Conservation (phyloP, 2,329 filamentous ascomycete genomes). For the Cylindrodendrum hubeiense region DNA sequence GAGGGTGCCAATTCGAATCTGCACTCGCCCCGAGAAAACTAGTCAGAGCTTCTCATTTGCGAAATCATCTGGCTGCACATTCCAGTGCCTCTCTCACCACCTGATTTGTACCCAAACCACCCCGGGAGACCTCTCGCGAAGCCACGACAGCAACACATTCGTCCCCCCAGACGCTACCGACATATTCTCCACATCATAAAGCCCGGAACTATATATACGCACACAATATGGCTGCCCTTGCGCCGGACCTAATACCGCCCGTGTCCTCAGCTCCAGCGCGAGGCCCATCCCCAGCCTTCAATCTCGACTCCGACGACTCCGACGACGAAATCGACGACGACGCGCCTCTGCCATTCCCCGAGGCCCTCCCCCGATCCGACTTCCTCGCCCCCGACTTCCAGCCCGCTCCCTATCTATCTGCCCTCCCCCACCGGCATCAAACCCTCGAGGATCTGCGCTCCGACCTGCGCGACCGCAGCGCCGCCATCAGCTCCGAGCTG, state of each 20-base stretch:
- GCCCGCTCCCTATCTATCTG: slow-evolving; percentile 83
- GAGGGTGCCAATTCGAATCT: neutral
- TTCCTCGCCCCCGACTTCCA: slow-evolving; percentile 85
- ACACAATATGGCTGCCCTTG: slow-evolving; percentile 29
- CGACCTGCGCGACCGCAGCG: slow-evolving; percentile 85
- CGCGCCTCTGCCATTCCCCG: slow-evolving; percentile 86
- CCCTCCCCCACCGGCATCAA: slow-evolving; percentile 88
- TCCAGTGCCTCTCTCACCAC: neutral
- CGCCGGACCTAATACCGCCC: slow-evolving; percentile 44
- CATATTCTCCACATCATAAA: neutral
- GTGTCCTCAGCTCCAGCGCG: slow-evolving; percentile 44
- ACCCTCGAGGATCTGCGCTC: slow-evolving; percentile 92
- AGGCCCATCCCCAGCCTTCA: slow-evolving; percentile 52
- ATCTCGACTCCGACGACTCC: slow-evolving; percentile 56
- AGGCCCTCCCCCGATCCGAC: slow-evolving; percentile 83
- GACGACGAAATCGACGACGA: slow-evolving; percentile 66
- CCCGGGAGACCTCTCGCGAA: neutral
- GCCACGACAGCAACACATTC: neutral
- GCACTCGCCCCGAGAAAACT: neutral
- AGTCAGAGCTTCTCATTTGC: neutral
- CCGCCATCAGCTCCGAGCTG: slow-evolving; percentile 85
- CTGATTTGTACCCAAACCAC: neutral
- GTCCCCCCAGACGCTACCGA: neutral
- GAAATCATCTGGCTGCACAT: neutral
- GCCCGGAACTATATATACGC: neutral